These are phyloP conservation scores for Fagopyrum esculentum DNA, from an alignment of 148 eudicot species.

Conservation along the genomic window DNA sequence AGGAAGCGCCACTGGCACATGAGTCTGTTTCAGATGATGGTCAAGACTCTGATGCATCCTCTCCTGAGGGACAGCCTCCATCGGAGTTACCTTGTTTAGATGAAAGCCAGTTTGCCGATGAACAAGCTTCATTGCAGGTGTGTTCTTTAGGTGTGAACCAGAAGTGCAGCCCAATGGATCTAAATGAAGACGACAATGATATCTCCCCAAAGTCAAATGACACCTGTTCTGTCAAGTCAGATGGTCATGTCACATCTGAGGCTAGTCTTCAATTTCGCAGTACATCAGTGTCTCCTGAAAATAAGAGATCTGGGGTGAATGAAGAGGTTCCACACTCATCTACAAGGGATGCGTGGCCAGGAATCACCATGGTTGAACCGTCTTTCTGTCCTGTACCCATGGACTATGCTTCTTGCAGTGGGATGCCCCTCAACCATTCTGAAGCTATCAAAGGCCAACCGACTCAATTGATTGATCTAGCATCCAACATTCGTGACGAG, in stretches of 20 bases:
- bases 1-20: conserved; percentile 18
- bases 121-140: conserved; percentile 28
- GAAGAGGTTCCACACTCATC: conserved; percentile 32
- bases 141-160: conserved; percentile 23
- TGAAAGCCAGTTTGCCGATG: conserved; percentile 21
- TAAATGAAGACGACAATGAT: conserved; percentile 27
- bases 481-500: conserved; percentile 28
- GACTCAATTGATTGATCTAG: conserved; percentile 40
- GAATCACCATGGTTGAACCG: conserved; percentile 39
- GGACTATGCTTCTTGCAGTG: conserved; percentile 31
- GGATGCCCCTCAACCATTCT: conserved; percentile 32
- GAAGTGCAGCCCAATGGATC: conserved; percentile 33
- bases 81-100: conserved; percentile 20
- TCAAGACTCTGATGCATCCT: conserved; percentile 22
- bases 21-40: conserved; percentile 25
- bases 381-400: conserved; percentile 29
- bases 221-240: conserved; percentile 16
- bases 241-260: conserved; percentile 17
- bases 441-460: conserved; percentile 36
- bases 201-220: conserved; percentile 20
- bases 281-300: conserved; percentile 26
- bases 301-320: conserved; percentile 21
- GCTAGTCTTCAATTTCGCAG: conserved; percentile 23
- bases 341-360: conserved; percentile 39
- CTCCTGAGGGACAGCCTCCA: conserved; percentile 26